phyloP scores from a whole-genome alignment of 768 basidiomycete species.

The Lactifluus echinatus region DNA sequence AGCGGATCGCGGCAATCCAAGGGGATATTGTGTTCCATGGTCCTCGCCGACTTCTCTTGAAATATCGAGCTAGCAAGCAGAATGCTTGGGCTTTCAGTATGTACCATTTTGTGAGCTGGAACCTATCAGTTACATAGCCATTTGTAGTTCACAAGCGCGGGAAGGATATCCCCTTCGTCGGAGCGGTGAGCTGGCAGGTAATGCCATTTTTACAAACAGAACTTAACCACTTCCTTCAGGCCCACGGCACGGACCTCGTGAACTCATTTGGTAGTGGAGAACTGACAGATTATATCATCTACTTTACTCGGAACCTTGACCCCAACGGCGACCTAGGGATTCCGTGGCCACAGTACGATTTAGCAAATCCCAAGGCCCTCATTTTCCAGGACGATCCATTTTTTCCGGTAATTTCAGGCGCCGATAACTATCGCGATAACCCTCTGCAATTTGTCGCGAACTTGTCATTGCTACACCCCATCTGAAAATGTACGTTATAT shows the following conservation, averaged over 20 bases:
- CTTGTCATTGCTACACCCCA: constrained; percentile 11
- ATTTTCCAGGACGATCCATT: constrained; percentile 5
- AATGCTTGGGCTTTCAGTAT: constrained; percentile 8
- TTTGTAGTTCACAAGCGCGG: constrained; percentile 7
- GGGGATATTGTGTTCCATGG: constrained; percentile 16
- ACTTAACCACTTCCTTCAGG: not conserved
- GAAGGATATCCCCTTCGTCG: constrained; percentile 2
- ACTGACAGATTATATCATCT: constrained; percentile 6
- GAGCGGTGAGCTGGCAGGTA: not conserved
- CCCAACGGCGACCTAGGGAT: not conserved
- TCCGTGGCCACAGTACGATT: constrained; percentile 5
- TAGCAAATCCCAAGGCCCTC: not conserved
- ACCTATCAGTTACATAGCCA: not conserved
- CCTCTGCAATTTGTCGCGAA: constrained; percentile 7
- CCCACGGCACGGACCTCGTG: constrained; percentile 7
- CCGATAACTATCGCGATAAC: constrained; percentile 5
- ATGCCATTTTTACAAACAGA: not conserved
- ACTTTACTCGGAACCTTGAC: constrained; percentile 6
- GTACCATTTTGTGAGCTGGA: not conserved
- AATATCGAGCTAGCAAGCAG: constrained; percentile 5
- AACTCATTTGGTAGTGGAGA: not conserved
- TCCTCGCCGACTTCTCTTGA: constrained; percentile 11
- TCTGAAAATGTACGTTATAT: not conserved
- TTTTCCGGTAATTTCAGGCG: not conserved
- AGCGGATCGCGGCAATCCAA: constrained; percentile 20